Evolutionary conservation across 441 rosid genomes (phyloP).

Genomic region (Erodium texanum): DNA sequence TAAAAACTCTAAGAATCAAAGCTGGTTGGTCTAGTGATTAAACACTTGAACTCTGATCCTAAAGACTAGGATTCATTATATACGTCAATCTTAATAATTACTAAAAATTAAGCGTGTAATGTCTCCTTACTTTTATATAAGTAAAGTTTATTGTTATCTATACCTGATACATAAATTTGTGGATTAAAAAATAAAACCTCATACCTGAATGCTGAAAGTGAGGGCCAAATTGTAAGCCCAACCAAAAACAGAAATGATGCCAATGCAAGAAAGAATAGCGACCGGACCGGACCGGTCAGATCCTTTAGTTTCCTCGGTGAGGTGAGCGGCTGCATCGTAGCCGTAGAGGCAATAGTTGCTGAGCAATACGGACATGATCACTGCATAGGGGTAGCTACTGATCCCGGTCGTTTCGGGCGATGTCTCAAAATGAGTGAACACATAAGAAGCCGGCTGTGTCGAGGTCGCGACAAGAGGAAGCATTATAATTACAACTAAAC

Average conservation of each 20-base stretch:
- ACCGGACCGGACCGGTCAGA: slow-evolving; percentile 54
- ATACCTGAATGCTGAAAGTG: slow-evolving; percentile 51
- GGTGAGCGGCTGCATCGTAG: slow-evolving; percentile 60
- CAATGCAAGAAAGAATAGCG: slow-evolving; percentile 55
- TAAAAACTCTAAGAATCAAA: no score
- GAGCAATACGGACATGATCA: slow-evolving; percentile 44
- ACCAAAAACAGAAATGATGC: slow-evolving; percentile 49
- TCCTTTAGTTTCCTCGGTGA: slow-evolving; percentile 62
- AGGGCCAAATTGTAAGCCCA: slow-evolving; percentile 57
- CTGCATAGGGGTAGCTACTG: slow-evolving; percentile 49
- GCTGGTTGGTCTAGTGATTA: no score
- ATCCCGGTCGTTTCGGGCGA: slow-evolving; percentile 41
- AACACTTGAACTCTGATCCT: no score
- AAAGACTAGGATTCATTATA: no score
- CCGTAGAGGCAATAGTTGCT: slow-evolving; percentile 57
- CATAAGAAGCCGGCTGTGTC: slow-evolving; percentile 47
- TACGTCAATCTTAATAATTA: no score
- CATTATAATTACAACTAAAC: slow-evolving; percentile 44
- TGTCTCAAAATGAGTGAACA: slow-evolving; percentile 41
- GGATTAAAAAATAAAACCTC: no score
- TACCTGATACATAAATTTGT: no score
- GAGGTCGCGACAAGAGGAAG: slow-evolving; percentile 46
- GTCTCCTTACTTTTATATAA: no score
- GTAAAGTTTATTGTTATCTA: no score
- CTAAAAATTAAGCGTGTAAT: no score